Evolutionary conservation across 306 rosid genomes (phyloP), one percentile per base, ranked within the genome.

Genomic region (Ziziphus jujuba): DNA sequence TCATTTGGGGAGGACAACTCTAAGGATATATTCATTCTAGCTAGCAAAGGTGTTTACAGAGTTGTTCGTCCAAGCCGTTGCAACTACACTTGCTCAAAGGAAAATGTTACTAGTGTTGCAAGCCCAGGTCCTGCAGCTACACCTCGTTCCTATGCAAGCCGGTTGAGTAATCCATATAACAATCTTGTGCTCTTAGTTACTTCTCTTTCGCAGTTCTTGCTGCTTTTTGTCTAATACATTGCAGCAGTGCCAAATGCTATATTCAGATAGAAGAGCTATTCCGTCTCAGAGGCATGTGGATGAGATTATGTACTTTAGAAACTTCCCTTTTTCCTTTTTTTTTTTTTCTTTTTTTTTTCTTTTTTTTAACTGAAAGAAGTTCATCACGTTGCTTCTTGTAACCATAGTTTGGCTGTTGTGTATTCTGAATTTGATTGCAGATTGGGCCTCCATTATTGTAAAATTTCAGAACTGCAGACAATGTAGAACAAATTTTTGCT

Each of bases 1-100:
- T 92, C 98, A 17, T 89, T 82, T 50, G 96, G 89, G 10, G 92
- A 92, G 77, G 98, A 89, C 79, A 92, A 89, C 76, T 60, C n/a
- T 0, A 92, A 87, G 60, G 96, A 92, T 56, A 54, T 92, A 49
- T 85, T 77, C 55, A 1, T 89, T 59, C 95, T 89, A 54, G 49
- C 98, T 56, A 82, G 85, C 79, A 40, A 56, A 0, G 98, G 98
- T 5, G 95, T 92, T 61, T 89, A 87, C 78, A 74, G 98, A 53
- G 78, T 92, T 34, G 91, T 77, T 65, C 85, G 85, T 14, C 92
- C 98, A 1, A 85, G 96, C 35, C 96, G 96, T 34, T 92, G 98
- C 65, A 82, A 71, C 15, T 85, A 81, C 83, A 59, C 77, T 54
- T 85, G 89, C 80, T 76, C 89, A 2, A 79, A 68, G 84, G 98